Base-by-base conservation (phyloP, 257 asterid species). In the Solanum ahanhuiri region DNA sequence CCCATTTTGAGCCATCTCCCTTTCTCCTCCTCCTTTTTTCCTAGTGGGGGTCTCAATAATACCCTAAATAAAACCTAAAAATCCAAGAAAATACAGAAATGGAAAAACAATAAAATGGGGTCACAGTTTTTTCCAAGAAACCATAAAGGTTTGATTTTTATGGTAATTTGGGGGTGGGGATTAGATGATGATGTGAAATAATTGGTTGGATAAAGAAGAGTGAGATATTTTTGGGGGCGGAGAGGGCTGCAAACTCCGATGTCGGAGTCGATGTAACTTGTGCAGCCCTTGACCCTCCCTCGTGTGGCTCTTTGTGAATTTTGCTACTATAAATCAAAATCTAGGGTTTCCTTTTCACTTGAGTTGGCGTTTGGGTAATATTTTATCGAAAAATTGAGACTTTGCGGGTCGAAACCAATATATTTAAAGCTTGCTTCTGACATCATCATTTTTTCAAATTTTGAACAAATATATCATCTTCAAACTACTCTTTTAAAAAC, bases 1-100 rank as follows among this genome's bases (percentile, higher is more conserved):
- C 93, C 94, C 95, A 86, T 88, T 92, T 81, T 90, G 91, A 88
- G 98, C 94, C 96, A 85, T 87, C 34, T n/a, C 85, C 71, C 64
- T 66, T 33, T 37, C 41, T 28, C 33, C 10, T 31, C 18, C 33
- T 57, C n/a, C 2, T 54, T 34, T 35, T 12, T 9, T 67, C 79
- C 57, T 22, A 66, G 12, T 33, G 28, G 30, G 86, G 43, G 86
- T 67, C 48, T 84, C 81, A 84, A 18, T 45, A 83, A 33, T 54
- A 82, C 77, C 86, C 43, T 69, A 54, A 7, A 69, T n/a, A 83
- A n/a, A 83, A 83, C 70, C n/a, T 15, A 83, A 70, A 69, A 25
- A 12, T 12, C 54, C 82, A 67, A 70, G 54, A 69, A 72, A 41
- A 39, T 9, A n/a, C 43, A 45, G 18, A 45, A 12, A 48, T 30